Base-by-base conservation (phyloP, 257 asterid species). In the Ocimum tenuiflorum region DNA sequence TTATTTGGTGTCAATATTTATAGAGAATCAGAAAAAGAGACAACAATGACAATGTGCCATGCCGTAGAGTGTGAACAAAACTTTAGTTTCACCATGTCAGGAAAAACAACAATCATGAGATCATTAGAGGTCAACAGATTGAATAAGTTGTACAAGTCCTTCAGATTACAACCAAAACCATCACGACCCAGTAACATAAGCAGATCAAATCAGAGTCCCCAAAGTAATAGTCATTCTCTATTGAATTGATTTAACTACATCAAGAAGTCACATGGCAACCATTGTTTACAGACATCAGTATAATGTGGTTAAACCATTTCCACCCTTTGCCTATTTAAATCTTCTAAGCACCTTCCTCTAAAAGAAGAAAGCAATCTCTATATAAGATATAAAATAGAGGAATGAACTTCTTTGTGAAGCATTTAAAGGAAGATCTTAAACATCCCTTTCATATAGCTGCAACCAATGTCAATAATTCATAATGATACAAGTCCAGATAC, bases 11-110 rank as follows among this genome's bases (percentile, higher is more conserved):
- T 19, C 11, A 70, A 71, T n/a, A n/a, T 38, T 10, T 19, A 11
- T 20, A 20, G 24, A 29, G 19, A 27, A 54, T 18, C 13, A 27
- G 33, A 4, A 5, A 52, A 3, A 6, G 11, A 41, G 19, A 64
- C 22, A 47, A 71, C 63, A 73, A 31, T 33, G 11, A 17, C 13
- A 24, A 39, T 49, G 48, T 29, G 35, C 27, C 64, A 47, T 54
- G 38, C 55, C 63, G 66, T 55, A 70, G 19, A 18, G n/a, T 9
- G 17, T 41, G 65, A 61, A 60, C 59, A 39, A 58, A 69, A 60
- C 2, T 67, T 10, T 29, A 29, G 51, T 13, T 12, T 49, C 0
- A 60, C 10, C 70, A 36, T 47, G 38, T 49, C 36, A 12, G 17
- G 52, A 10, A 64, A 38, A 38, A 60, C 1, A 72, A 51, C 64